Conservation (phyloP, 2,329 filamentous ascomycete genomes). For the Alternaria atra region DNA sequence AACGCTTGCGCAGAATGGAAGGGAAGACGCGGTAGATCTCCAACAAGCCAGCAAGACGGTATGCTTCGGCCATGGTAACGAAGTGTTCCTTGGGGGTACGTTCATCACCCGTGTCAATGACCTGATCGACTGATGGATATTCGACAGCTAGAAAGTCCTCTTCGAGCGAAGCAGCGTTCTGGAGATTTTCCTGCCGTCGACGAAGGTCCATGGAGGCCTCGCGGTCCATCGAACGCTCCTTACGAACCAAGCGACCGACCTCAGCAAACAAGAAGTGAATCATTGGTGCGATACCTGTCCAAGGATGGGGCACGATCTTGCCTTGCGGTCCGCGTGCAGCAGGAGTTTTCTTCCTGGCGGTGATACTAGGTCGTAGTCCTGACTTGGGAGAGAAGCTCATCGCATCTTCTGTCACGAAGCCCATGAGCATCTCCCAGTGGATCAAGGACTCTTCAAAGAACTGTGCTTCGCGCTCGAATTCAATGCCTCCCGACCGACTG, state of each 20-base stretch:
- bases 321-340: constrained; percentile 42
- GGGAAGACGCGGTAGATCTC: constrained; percentile 66
- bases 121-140: constrained; percentile 58
- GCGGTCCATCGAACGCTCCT: constrained; percentile 44
- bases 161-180: constrained; percentile 57
- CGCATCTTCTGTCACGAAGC: constrained; percentile 60
- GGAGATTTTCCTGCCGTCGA: constrained; percentile 45
- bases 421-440: constrained; percentile 68
- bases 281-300: constrained; percentile 59
- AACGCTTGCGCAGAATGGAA: constrained; percentile 57
- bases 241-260: constrained; percentile 56
- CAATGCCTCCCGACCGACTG: constrained; percentile 41
- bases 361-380: constrained; percentile 33
- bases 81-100: constrained; percentile 64
- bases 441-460: constrained; percentile 66
- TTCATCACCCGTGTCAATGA: constrained; percentile 62
- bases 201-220: constrained; percentile 40
- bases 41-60: constrained; percentile 62
- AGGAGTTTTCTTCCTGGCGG: constrained; percentile 29
- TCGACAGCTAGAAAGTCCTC: constrained; percentile 57
- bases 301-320: constrained; percentile 57
- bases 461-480: constrained; percentile 50
- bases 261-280: constrained; percentile 58
- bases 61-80: constrained; percentile 62
- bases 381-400: constrained; percentile 45